phyloP scores from a whole-genome alignment of 305 asterid genomes.

The Fraxinus latifolia region DNA sequence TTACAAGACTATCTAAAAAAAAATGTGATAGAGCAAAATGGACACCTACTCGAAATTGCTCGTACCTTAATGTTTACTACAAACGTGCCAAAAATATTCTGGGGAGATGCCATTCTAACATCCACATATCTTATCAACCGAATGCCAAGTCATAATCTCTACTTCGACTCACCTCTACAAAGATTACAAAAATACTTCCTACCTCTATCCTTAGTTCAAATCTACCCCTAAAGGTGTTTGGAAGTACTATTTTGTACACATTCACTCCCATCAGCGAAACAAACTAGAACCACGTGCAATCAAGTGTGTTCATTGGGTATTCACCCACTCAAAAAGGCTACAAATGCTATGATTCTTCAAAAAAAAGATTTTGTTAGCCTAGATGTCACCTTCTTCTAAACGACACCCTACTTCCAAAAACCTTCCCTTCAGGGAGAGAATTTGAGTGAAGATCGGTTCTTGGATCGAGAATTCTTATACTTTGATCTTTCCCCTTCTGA shows the following conservation, averaged over 20 bases:
- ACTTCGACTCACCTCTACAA: neutral
- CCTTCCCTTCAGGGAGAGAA: neutral
- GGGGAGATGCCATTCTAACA: neutral
- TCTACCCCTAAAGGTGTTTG: neutral
- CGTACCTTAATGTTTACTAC: neutral
- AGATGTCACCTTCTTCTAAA: neutral
- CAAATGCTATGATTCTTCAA: neutral
- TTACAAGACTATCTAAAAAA: neutral
- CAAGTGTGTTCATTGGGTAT: neutral
- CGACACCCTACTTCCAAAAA: neutral
- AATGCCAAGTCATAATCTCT: neutral
- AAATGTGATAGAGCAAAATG: neutral
- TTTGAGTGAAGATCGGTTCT: neutral
- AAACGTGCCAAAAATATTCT: too few species aligned
- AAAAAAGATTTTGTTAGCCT: neutral
- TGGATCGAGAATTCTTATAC: neutral
- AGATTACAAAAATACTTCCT: neutral
- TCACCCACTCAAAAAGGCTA: neutral
- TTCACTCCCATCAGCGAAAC: neutral
- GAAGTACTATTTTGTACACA: neutral
- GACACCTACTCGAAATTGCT: neutral
- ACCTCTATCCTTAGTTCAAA: neutral
- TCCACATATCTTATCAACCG: neutral
- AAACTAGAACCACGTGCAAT: neutral
- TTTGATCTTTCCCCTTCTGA: neutral